Evolutionary conservation across 768 basidiomycete genomes (phyloP).

Genomic region (Udeniomyces megalosporus): DNA sequence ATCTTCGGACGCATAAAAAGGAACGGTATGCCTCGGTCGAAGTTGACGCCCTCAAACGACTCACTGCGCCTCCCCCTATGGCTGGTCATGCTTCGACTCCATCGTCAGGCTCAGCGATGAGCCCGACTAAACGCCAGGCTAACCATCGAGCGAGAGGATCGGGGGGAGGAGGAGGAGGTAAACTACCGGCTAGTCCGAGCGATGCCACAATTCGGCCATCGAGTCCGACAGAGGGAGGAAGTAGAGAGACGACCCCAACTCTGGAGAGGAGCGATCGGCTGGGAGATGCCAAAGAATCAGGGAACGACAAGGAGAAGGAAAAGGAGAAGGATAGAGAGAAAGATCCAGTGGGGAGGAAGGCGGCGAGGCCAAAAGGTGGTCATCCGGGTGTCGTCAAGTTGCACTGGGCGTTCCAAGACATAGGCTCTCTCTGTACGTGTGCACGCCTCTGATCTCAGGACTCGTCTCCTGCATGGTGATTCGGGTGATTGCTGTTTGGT

Average conservation of each 20-base stretch:
- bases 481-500: too few relatives aligned
- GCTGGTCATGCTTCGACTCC: not conserved
- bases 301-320: not conserved
- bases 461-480: too few relatives aligned
- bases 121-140: not conserved
- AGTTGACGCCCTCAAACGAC: constrained; percentile 47
- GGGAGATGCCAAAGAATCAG: not conserved
- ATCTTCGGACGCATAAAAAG: constrained; percentile 57
- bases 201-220: constrained; percentile 4
- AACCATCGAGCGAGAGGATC: not conserved
- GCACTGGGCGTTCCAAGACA: constrained; percentile 72
- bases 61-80: constrained; percentile 9
- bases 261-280: not conserved
- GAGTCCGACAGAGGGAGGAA: too few relatives aligned
- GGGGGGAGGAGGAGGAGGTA: constrained; percentile 16
- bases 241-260: not conserved
- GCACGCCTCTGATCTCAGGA: too few relatives aligned
- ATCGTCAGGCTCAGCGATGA: not conserved
- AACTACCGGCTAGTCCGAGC: not conserved
- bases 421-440: constrained; percentile 60
- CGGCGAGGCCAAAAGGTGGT: constrained; percentile 23
- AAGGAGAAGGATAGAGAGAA: constrained; percentile 12
- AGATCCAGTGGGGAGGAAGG: not conserved
- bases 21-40: constrained; percentile 61
- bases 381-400: constrained; percentile 71